phyloP scores from a whole-genome alignment of 495 filamentous ascomycete genomes.

The Letharia columbiana region DNA sequence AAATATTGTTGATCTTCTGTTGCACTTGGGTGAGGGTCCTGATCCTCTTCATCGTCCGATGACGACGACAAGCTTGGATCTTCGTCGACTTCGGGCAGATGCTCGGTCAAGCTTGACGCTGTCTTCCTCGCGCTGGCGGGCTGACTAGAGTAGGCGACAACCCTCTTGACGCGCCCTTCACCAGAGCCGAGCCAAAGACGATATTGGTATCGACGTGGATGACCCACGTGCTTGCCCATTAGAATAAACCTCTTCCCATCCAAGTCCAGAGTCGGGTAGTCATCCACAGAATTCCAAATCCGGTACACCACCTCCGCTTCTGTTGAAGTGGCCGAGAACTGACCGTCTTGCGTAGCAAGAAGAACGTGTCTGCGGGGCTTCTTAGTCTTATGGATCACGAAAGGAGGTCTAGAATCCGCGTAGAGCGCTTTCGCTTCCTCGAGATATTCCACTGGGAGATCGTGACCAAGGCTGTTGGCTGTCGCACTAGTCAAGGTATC shows the following conservation, averaged over 20 bases:
- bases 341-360: neutral
- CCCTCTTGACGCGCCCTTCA: neutral
- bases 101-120: neutral
- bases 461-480: neutral
- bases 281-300: neutral
- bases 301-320: neutral
- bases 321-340: neutral
- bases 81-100: neutral
- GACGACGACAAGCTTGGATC: neutral
- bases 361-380: neutral
- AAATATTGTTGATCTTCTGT: neutral
- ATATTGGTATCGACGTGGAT: neutral
- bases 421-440: neutral
- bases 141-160: neutral
- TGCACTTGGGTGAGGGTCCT: neutral
- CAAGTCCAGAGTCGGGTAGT: neutral
- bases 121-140: neutral
- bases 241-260: neutral
- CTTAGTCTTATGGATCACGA: neutral
- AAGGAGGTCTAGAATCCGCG: neutral
- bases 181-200: neutral
- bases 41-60: neutral
- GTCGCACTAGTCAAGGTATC: neutral
- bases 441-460: neutral
- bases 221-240: neutral